These are phyloP conservation scores for Lipomyces anomalus DNA, from an alignment of 805 yeast genomes.

Conservation along the genomic window DNA sequence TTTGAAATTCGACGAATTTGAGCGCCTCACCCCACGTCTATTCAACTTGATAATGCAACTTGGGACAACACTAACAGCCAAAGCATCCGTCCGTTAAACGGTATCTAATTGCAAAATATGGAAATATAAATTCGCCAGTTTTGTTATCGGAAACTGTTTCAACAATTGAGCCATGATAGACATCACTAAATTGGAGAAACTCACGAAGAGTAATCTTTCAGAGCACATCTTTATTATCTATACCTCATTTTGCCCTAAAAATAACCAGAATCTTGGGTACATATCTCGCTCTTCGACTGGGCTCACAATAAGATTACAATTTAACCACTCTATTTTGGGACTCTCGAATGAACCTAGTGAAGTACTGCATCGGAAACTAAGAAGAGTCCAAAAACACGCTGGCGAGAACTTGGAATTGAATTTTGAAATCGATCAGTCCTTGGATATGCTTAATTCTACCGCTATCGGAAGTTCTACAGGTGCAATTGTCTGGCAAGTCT, in stretches of 20 bases:
- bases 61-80: too few relatives aligned
- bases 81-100: too few relatives aligned
- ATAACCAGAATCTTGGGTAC: constrained; percentile 11
- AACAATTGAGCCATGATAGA: neutral
- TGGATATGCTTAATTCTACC: constrained; percentile 34
- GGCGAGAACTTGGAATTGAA: constrained; percentile 7
- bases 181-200: constrained; percentile 1
- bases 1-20: too few relatives aligned
- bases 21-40: too few relatives aligned
- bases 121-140: neutral
- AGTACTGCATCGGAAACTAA: neutral
- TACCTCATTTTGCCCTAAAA: constrained; percentile 5
- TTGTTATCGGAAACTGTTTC: neutral
- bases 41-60: too few relatives aligned
- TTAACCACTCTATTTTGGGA: too few relatives aligned
- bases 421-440: constrained; percentile 34
- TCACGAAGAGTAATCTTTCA: constrained; percentile 1
- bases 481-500: constrained; percentile 55
- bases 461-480: constrained; percentile 50
- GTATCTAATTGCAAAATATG: too few relatives aligned
- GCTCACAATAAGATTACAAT: too few relatives aligned
- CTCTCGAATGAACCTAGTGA: neutral
- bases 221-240: constrained; percentile 12
- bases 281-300: constrained; percentile 8
- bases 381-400: neutral